phyloP scores from a whole-genome alignment of 257 asterid genomes.

The Solanum phureja region DNA sequence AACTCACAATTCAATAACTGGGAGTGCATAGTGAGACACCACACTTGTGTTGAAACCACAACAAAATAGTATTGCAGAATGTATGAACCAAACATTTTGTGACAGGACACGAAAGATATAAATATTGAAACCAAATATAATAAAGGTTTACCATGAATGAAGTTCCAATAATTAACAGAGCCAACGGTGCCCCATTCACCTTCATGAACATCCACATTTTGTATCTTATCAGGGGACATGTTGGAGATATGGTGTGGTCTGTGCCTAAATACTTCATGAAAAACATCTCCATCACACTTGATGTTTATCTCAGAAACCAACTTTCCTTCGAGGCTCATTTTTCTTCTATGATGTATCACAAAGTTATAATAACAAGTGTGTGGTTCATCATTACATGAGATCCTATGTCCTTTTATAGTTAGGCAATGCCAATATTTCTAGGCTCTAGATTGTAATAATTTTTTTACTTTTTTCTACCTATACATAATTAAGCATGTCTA shows the following conservation, averaged over 20 bases:
- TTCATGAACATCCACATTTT: neutral
- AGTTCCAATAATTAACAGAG: neutral
- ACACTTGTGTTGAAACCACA: too few relatives aligned
- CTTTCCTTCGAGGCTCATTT: too few relatives aligned
- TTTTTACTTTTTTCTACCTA: neutral
- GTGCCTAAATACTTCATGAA: neutral
- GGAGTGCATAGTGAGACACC: too few relatives aligned
- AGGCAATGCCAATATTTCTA: neutral
- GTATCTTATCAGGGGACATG: neutral
- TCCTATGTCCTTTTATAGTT: neutral
- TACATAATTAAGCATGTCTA: neutral
- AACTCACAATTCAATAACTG: too few relatives aligned
- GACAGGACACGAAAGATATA: too few relatives aligned
- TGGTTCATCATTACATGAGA: neutral
- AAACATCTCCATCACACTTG: too few relatives aligned
- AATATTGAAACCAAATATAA: too few relatives aligned
- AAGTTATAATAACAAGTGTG: neutral
- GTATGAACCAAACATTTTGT: too few relatives aligned
- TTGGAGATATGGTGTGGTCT: neutral
- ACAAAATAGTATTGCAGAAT: too few relatives aligned
- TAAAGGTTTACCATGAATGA: neutral
- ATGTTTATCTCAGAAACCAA: too few relatives aligned
- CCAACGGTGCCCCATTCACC: neutral
- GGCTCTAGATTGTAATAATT: neutral
- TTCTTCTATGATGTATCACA: neutral